Evolutionary conservation across 331 rosid species (phyloP).

Genomic region (Arachis monticola): DNA sequence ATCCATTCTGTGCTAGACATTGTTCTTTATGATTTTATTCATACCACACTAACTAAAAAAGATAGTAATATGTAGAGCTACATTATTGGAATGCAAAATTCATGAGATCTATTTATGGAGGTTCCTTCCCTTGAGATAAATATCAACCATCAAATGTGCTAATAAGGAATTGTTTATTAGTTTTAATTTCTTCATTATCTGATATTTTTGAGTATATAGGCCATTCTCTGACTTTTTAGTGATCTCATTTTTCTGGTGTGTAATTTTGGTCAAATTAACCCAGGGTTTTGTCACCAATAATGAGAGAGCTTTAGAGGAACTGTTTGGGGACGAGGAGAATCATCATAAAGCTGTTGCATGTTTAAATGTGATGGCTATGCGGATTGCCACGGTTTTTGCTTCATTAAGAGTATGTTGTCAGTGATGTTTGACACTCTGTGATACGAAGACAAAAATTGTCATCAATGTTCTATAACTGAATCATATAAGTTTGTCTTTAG

Average conservation of each 20-base stretch:
- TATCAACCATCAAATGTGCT: slow-evolving; percentile 21
- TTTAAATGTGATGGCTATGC: slow-evolving; percentile 81
- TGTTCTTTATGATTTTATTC: slow-evolving; percentile 8
- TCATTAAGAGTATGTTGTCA: slow-evolving; percentile 74
- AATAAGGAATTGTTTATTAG: slow-evolving; percentile 19
- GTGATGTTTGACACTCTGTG: slow-evolving; percentile 10
- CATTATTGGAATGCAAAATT: slow-evolving; percentile 10
- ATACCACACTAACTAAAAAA: not conserved
- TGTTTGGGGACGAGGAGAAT: slow-evolving; percentile 84
- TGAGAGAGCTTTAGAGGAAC: slow-evolving; percentile 89
- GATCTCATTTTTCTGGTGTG: slow-evolving; percentile 22
- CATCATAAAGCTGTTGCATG: slow-evolving; percentile 63
- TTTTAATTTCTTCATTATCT: slow-evolving; percentile 31
- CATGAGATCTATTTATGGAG: slow-evolving; percentile 27
- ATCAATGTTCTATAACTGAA: slow-evolving; percentile 38
- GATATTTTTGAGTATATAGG: not conserved
- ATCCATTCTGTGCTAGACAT: not conserved
- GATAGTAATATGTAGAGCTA: slow-evolving; percentile 3
- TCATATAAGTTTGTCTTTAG: slow-evolving; percentile 49
- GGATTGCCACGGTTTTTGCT: slow-evolving; percentile 91
- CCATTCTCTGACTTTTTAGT: slow-evolving; percentile 19
- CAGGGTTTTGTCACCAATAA: slow-evolving; percentile 89
- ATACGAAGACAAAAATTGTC: slow-evolving; percentile 10
- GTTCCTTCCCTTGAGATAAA: slow-evolving; percentile 9
- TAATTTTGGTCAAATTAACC: slow-evolving; percentile 29